phyloP scores from a whole-genome alignment of 1,284 basidiomycete species.

The Tranzscheliella williamsii region DNA sequence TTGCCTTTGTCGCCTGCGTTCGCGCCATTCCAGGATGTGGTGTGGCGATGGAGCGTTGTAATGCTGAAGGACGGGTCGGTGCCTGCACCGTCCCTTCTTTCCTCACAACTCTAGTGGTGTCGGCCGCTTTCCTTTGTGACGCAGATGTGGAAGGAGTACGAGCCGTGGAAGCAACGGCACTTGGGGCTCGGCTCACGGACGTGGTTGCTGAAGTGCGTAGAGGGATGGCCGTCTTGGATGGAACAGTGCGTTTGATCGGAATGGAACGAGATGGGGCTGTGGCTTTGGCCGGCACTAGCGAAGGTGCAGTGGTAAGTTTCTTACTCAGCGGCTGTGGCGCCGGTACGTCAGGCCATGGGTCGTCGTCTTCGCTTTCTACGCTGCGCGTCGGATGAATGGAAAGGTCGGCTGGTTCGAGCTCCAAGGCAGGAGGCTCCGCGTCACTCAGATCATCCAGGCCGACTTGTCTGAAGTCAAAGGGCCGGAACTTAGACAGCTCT shows the following conservation, averaged over 20 bases:
- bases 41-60: constrained; percentile 19
- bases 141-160: background rate
- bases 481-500: constrained; percentile 15
- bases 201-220: background rate
- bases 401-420: background rate
- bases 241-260: background rate
- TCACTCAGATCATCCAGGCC: constrained; percentile 18
- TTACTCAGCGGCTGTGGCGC: too few species aligned
- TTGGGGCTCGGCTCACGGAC: background rate
- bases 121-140: too few species aligned
- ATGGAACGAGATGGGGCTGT: background rate
- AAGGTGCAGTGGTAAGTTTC: too few species aligned
- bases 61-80: constrained; percentile 1
- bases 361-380: constrained; percentile 3
- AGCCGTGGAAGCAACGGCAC: background rate
- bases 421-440: background rate
- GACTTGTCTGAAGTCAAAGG: constrained; percentile 6
- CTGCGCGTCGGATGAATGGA: background rate
- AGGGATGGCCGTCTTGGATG: background rate
- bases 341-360: constrained; percentile 29
- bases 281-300: too few species aligned
- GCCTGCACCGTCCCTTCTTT: too few species aligned
- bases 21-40: background rate
- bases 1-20: background rate
- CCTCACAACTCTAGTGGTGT: too few species aligned